Base-by-base conservation (phyloP, 2,329 filamentous ascomycete species). In the Stromatinia cepivora region DNA sequence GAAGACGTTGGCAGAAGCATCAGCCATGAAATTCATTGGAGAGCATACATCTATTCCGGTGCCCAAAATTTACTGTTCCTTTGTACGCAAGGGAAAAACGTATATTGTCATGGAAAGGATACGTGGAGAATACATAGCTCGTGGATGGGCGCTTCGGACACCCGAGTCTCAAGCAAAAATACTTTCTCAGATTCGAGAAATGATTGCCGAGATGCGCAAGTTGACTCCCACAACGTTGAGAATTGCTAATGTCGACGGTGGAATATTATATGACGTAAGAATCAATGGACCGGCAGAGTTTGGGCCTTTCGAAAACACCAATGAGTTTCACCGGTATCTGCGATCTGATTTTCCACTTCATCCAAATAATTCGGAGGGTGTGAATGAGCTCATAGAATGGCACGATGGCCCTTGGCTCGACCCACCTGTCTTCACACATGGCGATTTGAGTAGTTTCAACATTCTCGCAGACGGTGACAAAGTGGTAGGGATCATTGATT, bases 401-500 rank as follows among this genome's bases (percentile, higher is more conserved):
- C 72, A 75, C 8, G 66, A 71, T 34, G 25, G 42, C 0, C 28
- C 53, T 53, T 74, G 63, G 68, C 64, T 68, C 10, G 46, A 36
- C n/a, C 34, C 3, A 57, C 54, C 66, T 17, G 71, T 75, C 13
- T 71, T 73, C 77, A 81, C 71, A 1, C 84, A 87, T 76, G 81
- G 81, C 4, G 85, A 87, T 74, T 77, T 87, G 15, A 78, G 77
- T 13, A 79, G 79, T 4, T 72, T 81, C 4, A 85, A 85, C 67
- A 83, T 85, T 42, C 70, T 85, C 4, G 76, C 80, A 3, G 71
- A 75, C 2, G 80, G 78, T 3, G 80, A 80, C 22, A 75, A 79
- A 10, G 76, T 84, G 22, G 77, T 77, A 54, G 83, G 79, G 4
- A 79, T 83, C 25, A 76, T 83, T 65, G 80, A 81, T 75, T 82